phyloP scores from a whole-genome alignment of 441 rosid genomes.

The Gossypium trilobum region DNA sequence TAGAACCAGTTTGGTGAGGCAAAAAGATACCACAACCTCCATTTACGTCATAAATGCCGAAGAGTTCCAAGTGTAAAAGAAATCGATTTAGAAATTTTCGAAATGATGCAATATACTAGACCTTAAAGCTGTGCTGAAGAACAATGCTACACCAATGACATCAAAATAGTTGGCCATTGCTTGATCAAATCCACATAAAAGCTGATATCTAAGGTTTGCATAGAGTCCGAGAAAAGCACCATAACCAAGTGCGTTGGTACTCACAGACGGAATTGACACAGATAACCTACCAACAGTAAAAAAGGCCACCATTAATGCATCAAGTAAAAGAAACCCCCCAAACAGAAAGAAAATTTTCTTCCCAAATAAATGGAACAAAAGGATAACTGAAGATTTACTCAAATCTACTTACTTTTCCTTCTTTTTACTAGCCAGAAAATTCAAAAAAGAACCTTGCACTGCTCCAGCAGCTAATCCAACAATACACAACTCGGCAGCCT shows the following conservation, averaged over 20 bases:
- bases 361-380: not conserved
- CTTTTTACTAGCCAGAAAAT: slow-evolving; percentile 56
- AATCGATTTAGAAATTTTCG: not conserved
- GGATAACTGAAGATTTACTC: not conserved
- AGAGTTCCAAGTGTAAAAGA: not conserved
- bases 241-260: slow-evolving; percentile 68
- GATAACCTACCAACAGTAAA: slow-evolving; percentile 51
- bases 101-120: slow-evolving; percentile 14
- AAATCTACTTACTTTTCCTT: slow-evolving; percentile 51
- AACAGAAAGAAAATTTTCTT: not conserved
- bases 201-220: slow-evolving; percentile 81
- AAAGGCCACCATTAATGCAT: slow-evolving; percentile 1
- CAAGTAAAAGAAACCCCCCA: not conserved
- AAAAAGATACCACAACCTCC: slow-evolving; percentile 1
- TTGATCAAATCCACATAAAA: slow-evolving; percentile 73
- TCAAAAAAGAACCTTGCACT: slow-evolving; percentile 71
- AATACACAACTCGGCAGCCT: slow-evolving; percentile 78
- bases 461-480: slow-evolving; percentile 76
- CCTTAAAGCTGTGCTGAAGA: slow-evolving; percentile 81
- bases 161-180: slow-evolving; percentile 67
- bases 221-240: slow-evolving; percentile 91
- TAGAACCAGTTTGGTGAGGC: slow-evolving; percentile 10
- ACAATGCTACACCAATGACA: slow-evolving; percentile 81
- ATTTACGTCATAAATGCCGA: not conserved
- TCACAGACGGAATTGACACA: slow-evolving; percentile 64